Evolutionary conservation across 345 rosid species (phyloP), one percentile per base, ranked within the genome.

Genomic region (Brassica carinata): DNA sequence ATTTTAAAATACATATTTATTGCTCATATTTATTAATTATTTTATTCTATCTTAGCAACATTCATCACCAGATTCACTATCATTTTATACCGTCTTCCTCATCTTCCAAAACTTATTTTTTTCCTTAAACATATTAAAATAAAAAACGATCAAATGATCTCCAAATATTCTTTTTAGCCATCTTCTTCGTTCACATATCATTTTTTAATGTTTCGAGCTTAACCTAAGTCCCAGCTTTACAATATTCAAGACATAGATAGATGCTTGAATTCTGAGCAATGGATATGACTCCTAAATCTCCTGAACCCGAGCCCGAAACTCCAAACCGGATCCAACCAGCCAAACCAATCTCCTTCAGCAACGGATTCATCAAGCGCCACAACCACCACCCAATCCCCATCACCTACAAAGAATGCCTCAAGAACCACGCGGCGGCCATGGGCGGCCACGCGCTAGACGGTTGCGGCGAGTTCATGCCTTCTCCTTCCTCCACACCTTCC

Each of bases 381-480:
- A 15, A 58, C 69, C 61, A 40, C 69, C 83, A 58, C 69, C 61
- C 73, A 7, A 43, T 84, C 10, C 63, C 73, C 19, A 58, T 87
- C 13, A 74, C 84, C 9, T 90, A 90, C 87, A 89, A 80, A 74
- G 90, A 92, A 81, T 92, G 97, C 75, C 88, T 85, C 34, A 92
- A 88, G 77, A 92, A 92, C 84, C 97, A 92, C 71, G 97, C 97
- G 3, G 97, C 97, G 67, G 81, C 82, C 67, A 3, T 88, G 40
- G 97, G 94, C 1, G 86, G 90, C 18, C 94, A 90, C 71, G 91
- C 97, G 17, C 78, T 92, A 1, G 97, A 92, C 74, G 97, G 97
- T 15, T 92, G 97, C 30, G 93, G 97, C 3, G 97, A 92, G 77
- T 92, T 92, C 85, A 90, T 90, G 97, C 90, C 89, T 0, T 88